Evolutionary conservation across 257 asterid genomes (phyloP).

Genomic region (Catharanthus roseus): DNA sequence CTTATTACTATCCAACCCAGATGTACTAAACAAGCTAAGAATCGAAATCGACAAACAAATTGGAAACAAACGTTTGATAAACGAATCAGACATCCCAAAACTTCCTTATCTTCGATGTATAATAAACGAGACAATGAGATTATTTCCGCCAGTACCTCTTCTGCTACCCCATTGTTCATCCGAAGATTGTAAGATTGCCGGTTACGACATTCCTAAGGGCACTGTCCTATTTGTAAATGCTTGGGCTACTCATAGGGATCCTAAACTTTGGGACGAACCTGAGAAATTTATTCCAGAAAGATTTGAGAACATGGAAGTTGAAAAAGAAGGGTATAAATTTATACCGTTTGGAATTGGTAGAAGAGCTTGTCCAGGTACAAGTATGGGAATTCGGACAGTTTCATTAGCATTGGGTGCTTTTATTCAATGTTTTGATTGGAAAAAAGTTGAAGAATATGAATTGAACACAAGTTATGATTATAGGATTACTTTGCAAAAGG

Average conservation of each 20-base stretch:
- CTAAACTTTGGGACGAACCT: conserved; percentile 11
- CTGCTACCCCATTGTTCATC: conserved; percentile 1
- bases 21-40: conserved; percentile 2
- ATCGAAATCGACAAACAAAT: background rate
- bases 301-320: background rate
- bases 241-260: conserved; percentile 24
- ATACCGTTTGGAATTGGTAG: conserved; percentile 17
- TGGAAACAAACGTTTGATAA: conserved; percentile 6
- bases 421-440: background rate
- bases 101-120: conserved; percentile 49
- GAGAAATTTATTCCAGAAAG: background rate
- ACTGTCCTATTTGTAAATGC: conserved; percentile 1
- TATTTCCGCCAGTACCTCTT: conserved; percentile 5
- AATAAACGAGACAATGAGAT: conserved; percentile 40
- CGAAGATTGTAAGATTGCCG: background rate
- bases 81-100: conserved; percentile 40
- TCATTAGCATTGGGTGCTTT: background rate
- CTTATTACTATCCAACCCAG: background rate
- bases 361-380: conserved; percentile 13
- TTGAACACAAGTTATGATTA: background rate
- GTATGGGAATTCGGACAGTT: conserved; percentile 5
- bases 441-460: background rate
- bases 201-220: background rate
- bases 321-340: background rate
- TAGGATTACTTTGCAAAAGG: background rate